phyloP scores from a whole-genome alignment of 2,329 filamentous ascomycete genomes.

The Aspergillus calidoustus region DNA sequence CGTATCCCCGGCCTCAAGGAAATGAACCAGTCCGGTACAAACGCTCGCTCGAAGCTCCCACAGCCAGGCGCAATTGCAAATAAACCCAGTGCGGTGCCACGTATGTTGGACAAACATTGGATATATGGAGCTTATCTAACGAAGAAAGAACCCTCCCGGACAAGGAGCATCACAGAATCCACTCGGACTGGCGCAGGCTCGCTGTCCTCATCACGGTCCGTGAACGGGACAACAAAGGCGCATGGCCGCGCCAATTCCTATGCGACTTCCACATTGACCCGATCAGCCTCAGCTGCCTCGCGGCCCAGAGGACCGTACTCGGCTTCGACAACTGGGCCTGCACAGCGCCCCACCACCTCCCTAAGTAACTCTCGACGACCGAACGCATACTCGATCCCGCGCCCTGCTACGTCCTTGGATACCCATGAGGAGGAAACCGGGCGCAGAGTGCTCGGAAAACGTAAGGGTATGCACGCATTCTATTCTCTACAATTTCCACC shows the following conservation, averaged over 20 bases:
- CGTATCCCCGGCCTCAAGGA: constrained; percentile 52
- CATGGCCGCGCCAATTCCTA: constrained; percentile 44
- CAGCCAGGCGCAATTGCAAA: constrained; percentile 51
- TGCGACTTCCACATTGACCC: constrained; percentile 43
- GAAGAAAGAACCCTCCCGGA: constrained; percentile 52
- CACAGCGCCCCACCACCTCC: constrained; percentile 54
- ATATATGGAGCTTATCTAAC: constrained; percentile 21
- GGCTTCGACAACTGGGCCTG: constrained; percentile 62
- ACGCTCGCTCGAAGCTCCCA: constrained; percentile 54
- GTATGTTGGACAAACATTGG: constrained; percentile 30
- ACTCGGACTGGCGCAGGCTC: constrained; percentile 31
- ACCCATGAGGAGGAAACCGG: constrained; percentile 42
- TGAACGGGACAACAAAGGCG: constrained; percentile 48
- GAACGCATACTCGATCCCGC: constrained; percentile 48
- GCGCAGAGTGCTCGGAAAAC: constrained; percentile 48
- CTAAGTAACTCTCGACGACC: constrained; percentile 56
- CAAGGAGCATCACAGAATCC: constrained; percentile 55
- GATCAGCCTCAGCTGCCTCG: constrained; percentile 48
- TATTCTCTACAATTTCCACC: constrained; percentile 35
- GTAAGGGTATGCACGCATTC: constrained; percentile 57
- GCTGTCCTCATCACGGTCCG: constrained; percentile 32
- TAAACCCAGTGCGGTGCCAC: constrained; percentile 53
- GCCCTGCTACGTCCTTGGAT: constrained; percentile 49
- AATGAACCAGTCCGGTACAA: constrained; percentile 57
- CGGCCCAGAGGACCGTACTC: constrained; percentile 56